A percentile compares a stretch with the other conserved stretches of the same genome.
Evolutionary conservation across 2,329 filamentous ascomycete genomes (phyloP).

Genomic region (Tolypocladium sp.): DNA sequence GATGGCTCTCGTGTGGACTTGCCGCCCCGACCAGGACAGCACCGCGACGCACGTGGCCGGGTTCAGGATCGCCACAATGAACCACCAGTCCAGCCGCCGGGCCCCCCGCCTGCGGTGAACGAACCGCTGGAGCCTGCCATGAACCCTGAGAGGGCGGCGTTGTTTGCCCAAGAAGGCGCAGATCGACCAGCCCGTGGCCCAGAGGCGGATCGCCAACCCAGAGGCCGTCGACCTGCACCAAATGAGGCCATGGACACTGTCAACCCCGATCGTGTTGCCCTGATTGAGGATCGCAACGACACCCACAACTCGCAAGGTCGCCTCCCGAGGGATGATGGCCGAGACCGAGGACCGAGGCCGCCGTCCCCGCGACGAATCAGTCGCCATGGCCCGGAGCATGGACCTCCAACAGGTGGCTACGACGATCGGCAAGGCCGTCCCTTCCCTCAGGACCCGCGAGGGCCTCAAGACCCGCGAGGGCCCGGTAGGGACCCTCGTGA

Average conservation of each 20-base stretch:
- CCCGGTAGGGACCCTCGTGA: slow-evolving; percentile 20
- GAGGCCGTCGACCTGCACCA: slow-evolving; percentile 16
- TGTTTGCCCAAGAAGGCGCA: slow-evolving; percentile 29
- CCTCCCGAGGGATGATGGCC: slow-evolving; percentile 31
- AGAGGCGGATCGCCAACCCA: slow-evolving; percentile 18
- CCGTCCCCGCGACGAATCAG: slow-evolving; percentile 40
- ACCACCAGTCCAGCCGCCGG: slow-evolving; percentile 16
- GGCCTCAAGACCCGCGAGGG: slow-evolving; percentile 18
- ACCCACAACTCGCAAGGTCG: slow-evolving; percentile 20
- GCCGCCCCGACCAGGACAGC: slow-evolving; percentile 27
- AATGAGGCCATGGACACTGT: slow-evolving; percentile 26
- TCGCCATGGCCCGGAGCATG: slow-evolving; percentile 20
- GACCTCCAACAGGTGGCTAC: slow-evolving; percentile 24
- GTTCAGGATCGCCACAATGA: slow-evolving; percentile 19
- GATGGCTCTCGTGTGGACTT: slow-evolving; percentile 16
- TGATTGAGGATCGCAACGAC: slow-evolving; percentile 30
- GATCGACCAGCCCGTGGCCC: slow-evolving; percentile 15
- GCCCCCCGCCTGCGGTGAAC: slow-evolving; percentile 11
- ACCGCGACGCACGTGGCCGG: slow-evolving; percentile 21
- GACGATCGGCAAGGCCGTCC: slow-evolving; percentile 39
- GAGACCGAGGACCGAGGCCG: slow-evolving; percentile 28
- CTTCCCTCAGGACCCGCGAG: slow-evolving; percentile 24
- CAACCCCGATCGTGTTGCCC: slow-evolving; percentile 38
- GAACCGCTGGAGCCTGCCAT: slow-evolving; percentile 35
- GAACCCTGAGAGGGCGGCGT: slow-evolving; percentile 45